phyloP scores from a whole-genome alignment of 495 filamentous ascomycete genomes.

The Hyaloscypha variabilis region DNA sequence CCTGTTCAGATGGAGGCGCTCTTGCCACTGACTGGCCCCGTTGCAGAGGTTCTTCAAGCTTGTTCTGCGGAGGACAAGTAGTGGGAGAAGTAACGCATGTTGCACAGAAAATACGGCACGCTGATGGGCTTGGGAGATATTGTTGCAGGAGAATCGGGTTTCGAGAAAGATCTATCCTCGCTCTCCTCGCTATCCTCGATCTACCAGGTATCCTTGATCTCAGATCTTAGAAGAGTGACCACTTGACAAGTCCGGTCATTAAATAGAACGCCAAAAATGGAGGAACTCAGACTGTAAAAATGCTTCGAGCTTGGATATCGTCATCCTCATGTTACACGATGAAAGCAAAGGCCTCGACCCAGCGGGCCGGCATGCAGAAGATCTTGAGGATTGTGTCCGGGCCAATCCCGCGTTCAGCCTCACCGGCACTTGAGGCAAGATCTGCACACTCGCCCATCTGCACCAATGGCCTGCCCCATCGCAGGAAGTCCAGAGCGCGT shows the following conservation, averaged over 20 bases:
- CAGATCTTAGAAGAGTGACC: neutral
- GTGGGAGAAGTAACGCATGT: neutral
- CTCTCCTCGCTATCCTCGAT: no score
- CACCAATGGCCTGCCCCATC: neutral
- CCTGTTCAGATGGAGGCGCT: neutral
- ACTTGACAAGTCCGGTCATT: neutral
- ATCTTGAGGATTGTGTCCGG: no score
- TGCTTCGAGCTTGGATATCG: neutral
- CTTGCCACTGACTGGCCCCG: neutral
- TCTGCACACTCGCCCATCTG: neutral
- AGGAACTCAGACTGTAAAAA: neutral
- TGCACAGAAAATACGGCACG: neutral
- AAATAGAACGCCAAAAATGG: no score
- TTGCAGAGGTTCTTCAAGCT: neutral
- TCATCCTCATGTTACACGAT: neutral
- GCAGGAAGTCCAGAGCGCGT: neutral
- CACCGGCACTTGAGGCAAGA: neutral
- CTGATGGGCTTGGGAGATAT: slow-evolving; percentile 1
- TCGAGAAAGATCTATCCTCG: slow-evolving; percentile 6
- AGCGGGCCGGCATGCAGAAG: no score
- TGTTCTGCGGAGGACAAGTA: neutral
- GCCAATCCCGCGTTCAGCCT: neutral
- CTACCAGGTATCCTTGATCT: neutral
- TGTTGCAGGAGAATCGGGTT: slow-evolving; percentile 2
- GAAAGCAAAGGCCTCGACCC: neutral